phyloP scores from a whole-genome alignment of 2,329 filamentous ascomycete species.

The Magnaporthales sp. region DNA sequence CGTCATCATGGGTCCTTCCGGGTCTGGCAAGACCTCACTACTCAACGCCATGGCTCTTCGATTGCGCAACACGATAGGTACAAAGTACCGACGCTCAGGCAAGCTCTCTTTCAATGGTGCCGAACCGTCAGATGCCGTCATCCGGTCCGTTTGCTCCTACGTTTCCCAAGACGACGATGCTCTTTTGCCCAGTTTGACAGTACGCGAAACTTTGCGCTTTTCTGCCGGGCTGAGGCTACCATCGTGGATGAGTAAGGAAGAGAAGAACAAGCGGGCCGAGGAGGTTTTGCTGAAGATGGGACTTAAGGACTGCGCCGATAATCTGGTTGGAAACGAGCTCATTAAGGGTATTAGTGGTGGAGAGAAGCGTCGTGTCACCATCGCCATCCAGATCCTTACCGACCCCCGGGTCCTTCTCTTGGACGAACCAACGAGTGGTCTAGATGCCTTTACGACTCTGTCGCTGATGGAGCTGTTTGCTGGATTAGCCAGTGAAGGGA shows the following conservation, averaged over 20 bases:
- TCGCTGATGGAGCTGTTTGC: slow-evolving; percentile 69
- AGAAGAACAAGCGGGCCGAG: slow-evolving; percentile 61
- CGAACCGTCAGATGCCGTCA: slow-evolving; percentile 56
- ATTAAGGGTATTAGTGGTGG: slow-evolving; percentile 68
- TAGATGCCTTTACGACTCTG: slow-evolving; percentile 66
- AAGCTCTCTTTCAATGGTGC: slow-evolving; percentile 63
- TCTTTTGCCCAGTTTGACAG: slow-evolving; percentile 63
- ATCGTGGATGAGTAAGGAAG: slow-evolving; percentile 57
- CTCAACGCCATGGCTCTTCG: slow-evolving; percentile 59
- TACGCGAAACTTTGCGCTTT: slow-evolving; percentile 64
- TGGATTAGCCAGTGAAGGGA: slow-evolving; percentile 62
- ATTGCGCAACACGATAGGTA: slow-evolving; percentile 41
- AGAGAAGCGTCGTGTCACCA: slow-evolving; percentile 69
- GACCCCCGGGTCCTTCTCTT: slow-evolving; percentile 65
- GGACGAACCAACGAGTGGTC: slow-evolving; percentile 60
- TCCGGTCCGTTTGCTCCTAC: slow-evolving; percentile 66
- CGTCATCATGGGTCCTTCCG: slow-evolving; percentile 68
- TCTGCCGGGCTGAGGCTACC: slow-evolving; percentile 64
- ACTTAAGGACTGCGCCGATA: slow-evolving; percentile 69
- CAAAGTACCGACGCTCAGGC: slow-evolving; percentile 52
- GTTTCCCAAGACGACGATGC: slow-evolving; percentile 75
- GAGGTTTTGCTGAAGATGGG: slow-evolving; percentile 68
- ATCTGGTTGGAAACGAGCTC: slow-evolving; percentile 61
- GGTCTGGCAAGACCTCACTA: slow-evolving; percentile 67
- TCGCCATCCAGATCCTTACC: slow-evolving; percentile 69